Base-by-base conservation (phyloP, 1,284 basidiomycete species). In the Cerioporus squamosus region DNA sequence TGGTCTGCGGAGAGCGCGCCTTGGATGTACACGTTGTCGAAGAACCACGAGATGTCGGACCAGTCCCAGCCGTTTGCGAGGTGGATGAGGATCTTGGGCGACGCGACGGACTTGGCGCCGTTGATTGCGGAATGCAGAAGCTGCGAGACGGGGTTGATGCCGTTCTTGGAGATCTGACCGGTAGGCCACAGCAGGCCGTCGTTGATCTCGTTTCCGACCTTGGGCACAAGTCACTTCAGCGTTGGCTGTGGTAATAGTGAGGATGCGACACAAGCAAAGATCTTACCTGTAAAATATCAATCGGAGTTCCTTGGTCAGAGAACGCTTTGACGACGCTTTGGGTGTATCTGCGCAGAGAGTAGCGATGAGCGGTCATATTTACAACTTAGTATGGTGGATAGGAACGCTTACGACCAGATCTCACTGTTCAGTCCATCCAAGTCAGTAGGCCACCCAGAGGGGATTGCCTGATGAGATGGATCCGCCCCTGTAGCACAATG, bases 151-250 rank as follows among this genome's bases (percentile, higher is more conserved):
- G 79, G 77, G 33, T 77, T 77, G 63, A 81, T 82, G 22, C 82
- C 83, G 53, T 81, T 82, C 29, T 74, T 74, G 22, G 81, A 84
- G 56, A 85, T 85, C 39, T 75, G 73, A 31, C 84, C 85, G 26
- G 78, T 74, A 3, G 85, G 86, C 84, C 83, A 87, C 15, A 87
- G 78, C 31, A 87, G 72, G 5, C 85, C 85, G 63, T 81, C 76
- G 70, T 84, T 85, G 62, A 85, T 86, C 69, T 86, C 84, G 61
- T 86, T 85, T 9, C 84, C 84, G 60, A 85, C 78, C 80, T 85
- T n/a, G n/a, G 66, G 7, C 55, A 33, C 31, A 59, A 50, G 17
- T 14, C 18, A 14, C 44, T 29, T 22, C 23, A 10, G 29, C 5
- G 29, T 5, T 29, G 29, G 5, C 29, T 5, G 29, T 10, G 10